phyloP scores from a whole-genome alignment of 108 stramenopile species.

The Hondaea fermentalgiana region DNA sequence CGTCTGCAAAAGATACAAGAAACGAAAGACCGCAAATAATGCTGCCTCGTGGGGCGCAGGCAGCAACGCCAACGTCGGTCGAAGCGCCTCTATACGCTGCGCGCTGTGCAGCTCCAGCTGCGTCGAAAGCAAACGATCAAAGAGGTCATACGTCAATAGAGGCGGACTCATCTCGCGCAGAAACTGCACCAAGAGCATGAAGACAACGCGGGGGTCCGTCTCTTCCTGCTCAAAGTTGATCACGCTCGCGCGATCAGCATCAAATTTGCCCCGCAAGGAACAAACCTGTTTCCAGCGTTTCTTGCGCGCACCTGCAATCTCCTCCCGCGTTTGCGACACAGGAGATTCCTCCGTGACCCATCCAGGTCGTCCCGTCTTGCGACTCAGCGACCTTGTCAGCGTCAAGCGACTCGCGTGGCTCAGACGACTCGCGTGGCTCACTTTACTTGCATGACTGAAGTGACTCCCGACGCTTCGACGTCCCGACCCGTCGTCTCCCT shows the following conservation, averaged over 20 bases:
- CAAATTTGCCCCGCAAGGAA: neutral
- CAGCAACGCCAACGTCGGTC: neutral
- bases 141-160: neutral
- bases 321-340: neutral
- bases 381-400: neutral
- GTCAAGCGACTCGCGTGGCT: neutral
- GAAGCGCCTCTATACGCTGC: neutral
- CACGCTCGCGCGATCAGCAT: neutral
- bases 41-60: neutral
- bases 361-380: neutral
- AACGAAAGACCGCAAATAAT: neutral
- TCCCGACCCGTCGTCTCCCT: neutral
- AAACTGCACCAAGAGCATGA: neutral
- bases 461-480: neutral
- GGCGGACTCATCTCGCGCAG: constrained; percentile 1
- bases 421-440: neutral
- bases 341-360: neutral
- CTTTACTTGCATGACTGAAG: neutral
- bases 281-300: neutral
- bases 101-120: neutral
- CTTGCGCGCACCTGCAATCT: neutral
- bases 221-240: neutral
- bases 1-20: neutral
- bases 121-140: neutral
- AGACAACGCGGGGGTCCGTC: neutral